phyloP scores from a whole-genome alignment of 2,329 filamentous ascomycete species.

The Didymellaceae sp. region DNA sequence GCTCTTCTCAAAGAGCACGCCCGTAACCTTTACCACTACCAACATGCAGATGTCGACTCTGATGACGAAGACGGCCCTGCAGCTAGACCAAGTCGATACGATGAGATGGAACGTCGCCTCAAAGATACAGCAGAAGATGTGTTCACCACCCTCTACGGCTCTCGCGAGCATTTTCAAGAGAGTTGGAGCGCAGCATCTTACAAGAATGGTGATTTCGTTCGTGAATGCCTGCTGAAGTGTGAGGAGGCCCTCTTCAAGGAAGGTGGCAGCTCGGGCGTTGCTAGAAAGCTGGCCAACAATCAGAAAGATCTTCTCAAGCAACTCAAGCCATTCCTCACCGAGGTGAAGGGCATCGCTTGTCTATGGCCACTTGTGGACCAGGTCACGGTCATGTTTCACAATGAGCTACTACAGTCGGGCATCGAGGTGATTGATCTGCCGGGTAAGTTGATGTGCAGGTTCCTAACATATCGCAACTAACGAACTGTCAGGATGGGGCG shows the following conservation, averaged over 20 bases:
- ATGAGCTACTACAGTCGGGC: constrained; percentile 19
- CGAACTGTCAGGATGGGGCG: constrained; percentile 24
- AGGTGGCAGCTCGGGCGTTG: neutral
- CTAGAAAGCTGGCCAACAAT: neutral
- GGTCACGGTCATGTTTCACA: constrained; percentile 21
- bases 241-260: constrained; percentile 15
- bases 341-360: constrained; percentile 19
- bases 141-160: constrained; percentile 29
- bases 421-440: constrained; percentile 31
- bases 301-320: constrained; percentile 19
- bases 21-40: neutral
- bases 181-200: constrained; percentile 17
- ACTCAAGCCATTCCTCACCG: constrained; percentile 24
- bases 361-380: constrained; percentile 33
- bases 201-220: constrained; percentile 20
- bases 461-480: neutral
- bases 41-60: constrained; percentile 2
- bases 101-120: constrained; percentile 20
- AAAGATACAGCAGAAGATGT: constrained; percentile 32
- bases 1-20: constrained; percentile 25
- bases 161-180: constrained; percentile 15
- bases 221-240: constrained; percentile 25
- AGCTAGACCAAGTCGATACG: constrained; percentile 4
- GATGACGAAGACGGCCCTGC: constrained; percentile 24
- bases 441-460: constrained; percentile 17